A percentile compares a stretch with the other conserved stretches of the same genome.
These are phyloP conservation scores for Periconia sp. DNA, from an alignment of 2,329 filamentous ascomycete genomes.

Conservation along the genomic window DNA sequence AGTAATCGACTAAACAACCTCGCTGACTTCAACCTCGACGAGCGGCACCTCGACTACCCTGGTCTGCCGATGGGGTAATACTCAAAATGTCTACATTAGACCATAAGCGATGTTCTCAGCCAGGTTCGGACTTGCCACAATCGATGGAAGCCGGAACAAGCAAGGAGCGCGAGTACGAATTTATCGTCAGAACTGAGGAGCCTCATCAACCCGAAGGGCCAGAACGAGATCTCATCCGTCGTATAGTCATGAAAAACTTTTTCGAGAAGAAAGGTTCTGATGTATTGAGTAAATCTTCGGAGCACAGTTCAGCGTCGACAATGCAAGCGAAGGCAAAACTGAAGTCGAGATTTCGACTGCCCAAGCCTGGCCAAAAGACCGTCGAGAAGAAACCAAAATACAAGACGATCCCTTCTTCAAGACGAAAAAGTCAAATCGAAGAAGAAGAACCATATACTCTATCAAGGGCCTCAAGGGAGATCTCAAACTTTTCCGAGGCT, in stretches of 20 bases:
- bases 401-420: not conserved
- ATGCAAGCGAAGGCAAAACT: constrained; percentile 25
- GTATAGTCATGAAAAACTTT: constrained; percentile 36
- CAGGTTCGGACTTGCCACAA: too few relatives aligned
- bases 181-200: constrained; percentile 32
- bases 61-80: too few relatives aligned
- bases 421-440: constrained; percentile 2
- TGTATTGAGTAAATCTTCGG: constrained; percentile 12
- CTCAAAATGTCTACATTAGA: too few relatives aligned
- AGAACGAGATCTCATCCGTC: constrained; percentile 28
- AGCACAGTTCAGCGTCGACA: constrained; percentile 26
- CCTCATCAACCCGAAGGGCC: constrained; percentile 27
- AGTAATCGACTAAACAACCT: too few relatives aligned
- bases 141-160: too few relatives aligned
- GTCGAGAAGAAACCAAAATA: not conserved
- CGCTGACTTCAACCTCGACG: too few relatives aligned
- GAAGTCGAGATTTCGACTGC: constrained; percentile 29
- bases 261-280: constrained; percentile 23
- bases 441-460: constrained; percentile 1
- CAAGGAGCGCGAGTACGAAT: constrained; percentile 35
- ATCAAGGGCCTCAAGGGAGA: not conserved
- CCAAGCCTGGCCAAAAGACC: constrained; percentile 14
- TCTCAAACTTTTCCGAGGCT: not conserved
- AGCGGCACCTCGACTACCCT: too few relatives aligned
- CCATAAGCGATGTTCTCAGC: too few relatives aligned